Percentiles rank a stretch among this genome's conserved stretches.
Conservation (phyloP, 768 basidiomycete species). For the Tylopilus balloui region DNA sequence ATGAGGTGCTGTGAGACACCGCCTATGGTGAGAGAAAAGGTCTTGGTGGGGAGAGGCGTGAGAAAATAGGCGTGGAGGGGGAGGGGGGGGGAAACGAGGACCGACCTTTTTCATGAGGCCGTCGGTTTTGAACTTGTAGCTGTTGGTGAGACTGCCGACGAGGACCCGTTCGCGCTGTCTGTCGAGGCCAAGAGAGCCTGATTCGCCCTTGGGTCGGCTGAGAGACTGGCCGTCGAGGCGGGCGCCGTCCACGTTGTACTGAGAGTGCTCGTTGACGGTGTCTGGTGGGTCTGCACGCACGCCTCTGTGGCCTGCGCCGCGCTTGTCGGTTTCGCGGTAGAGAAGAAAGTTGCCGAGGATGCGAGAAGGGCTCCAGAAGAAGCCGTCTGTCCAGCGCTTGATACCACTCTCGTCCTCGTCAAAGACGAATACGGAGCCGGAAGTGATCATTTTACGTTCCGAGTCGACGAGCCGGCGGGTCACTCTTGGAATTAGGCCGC, state of each 20-base stretch:
- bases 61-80: slow-evolving; percentile 20
- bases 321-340: slow-evolving; percentile 91
- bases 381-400: slow-evolving; percentile 98
- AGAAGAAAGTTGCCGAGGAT: slow-evolving; percentile 94
- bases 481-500: slow-evolving; percentile 87
- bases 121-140: slow-evolving; percentile 87
- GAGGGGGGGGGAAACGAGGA: slow-evolving; percentile 12
- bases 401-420: slow-evolving; percentile 97
- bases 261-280: slow-evolving; percentile 37
- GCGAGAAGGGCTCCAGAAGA: slow-evolving; percentile 89
- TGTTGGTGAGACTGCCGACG: slow-evolving; percentile 88
- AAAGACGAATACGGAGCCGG: slow-evolving; percentile 94
- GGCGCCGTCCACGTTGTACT: slow-evolving; percentile 33
- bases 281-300: slow-evolving; percentile 40
- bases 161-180: slow-evolving; percentile 75
- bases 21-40: slow-evolving; percentile 82
- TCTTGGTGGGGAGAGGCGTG: slow-evolving; percentile 47
- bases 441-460: slow-evolving; percentile 89
- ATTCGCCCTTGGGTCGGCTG: slow-evolving; percentile 60
- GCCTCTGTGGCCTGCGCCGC: slow-evolving; percentile 59
- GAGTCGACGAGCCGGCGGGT: slow-evolving; percentile 89
- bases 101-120: slow-evolving; percentile 97
- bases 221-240: slow-evolving; percentile 42
- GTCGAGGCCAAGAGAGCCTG: slow-evolving; percentile 48
- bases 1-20: slow-evolving; percentile 90